These are phyloP conservation scores for Arxiozyma bovina DNA, from an alignment of 1,139 yeast genomes.

Conservation along the genomic window DNA sequence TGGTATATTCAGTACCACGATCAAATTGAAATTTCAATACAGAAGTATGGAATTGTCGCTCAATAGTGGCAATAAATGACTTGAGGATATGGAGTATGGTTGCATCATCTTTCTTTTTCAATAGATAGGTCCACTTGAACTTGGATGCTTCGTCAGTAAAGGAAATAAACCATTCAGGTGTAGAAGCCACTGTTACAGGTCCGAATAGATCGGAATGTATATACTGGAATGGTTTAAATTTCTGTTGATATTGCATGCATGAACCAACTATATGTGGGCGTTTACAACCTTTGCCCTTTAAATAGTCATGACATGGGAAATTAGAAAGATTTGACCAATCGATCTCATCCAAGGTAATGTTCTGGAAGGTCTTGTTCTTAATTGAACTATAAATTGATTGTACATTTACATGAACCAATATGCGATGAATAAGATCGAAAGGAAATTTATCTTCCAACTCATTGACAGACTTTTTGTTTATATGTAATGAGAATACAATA, in stretches of 20 bases:
- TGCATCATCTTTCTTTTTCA: neutral
- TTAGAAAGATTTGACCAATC: neutral
- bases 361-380: neutral
- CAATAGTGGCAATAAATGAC: neutral
- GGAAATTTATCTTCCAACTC: neutral
- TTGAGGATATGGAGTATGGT: neutral
- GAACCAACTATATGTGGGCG: constrained; percentile 5
- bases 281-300: constrained; percentile 2
- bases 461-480: too few species aligned
- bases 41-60: constrained; percentile 2
- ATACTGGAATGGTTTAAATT: constrained; percentile 5
- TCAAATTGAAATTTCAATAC: constrained; percentile 8
- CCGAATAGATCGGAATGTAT: constrained; percentile 9
- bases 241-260: constrained; percentile 1
- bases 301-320: constrained; percentile 6
- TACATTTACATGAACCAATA: neutral
- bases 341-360: neutral
- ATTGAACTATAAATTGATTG: too few species aligned
- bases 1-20: constrained; percentile 10
- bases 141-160: constrained; percentile 6
- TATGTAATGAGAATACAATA: too few species aligned
- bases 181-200: constrained; percentile 3
- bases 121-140: constrained; percentile 7
- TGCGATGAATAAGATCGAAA: neutral
- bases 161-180: constrained; percentile 5